Conservation (phyloP, 1,139 yeast genomes). For the Nakaseomyces sp. region DNA sequence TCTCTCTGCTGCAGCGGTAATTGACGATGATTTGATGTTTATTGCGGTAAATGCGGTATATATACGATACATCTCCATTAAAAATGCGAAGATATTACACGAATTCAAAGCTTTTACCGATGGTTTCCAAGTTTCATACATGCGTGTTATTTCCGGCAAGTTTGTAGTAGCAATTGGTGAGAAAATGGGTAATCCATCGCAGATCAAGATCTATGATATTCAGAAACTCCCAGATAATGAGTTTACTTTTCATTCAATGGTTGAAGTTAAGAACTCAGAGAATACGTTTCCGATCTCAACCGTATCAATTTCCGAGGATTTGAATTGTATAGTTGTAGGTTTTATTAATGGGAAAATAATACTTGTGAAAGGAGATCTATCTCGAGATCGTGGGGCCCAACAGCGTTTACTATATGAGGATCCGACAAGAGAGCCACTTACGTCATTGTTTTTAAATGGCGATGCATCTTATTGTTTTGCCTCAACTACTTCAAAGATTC, state of each 20-base stretch:
- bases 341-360: slow-evolving; percentile 82
- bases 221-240: slow-evolving; percentile 38
- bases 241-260: slow-evolving; percentile 37
- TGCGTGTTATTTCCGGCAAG: slow-evolving; percentile 41
- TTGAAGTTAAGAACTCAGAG: slow-evolving; percentile 40
- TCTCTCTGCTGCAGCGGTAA: slow-evolving; percentile 54
- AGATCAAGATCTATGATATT: slow-evolving; percentile 67
- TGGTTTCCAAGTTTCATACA: slow-evolving; percentile 53
- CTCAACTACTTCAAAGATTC: slow-evolving; percentile 48
- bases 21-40: slow-evolving; percentile 39
- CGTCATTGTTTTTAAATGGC: slow-evolving; percentile 43
- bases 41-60: slow-evolving; percentile 49
- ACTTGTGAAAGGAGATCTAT: slow-evolving; percentile 75
- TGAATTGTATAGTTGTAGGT: slow-evolving; percentile 68
- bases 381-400: slow-evolving; percentile 83
- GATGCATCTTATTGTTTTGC: slow-evolving; percentile 22
- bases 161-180: slow-evolving; percentile 66
- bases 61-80: slow-evolving; percentile 50
- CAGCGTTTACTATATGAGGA: slow-evolving; percentile 68
- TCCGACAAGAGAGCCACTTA: slow-evolving; percentile 60
- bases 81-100: slow-evolving; percentile 38
- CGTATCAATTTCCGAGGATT: slow-evolving; percentile 46
- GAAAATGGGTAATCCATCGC: slow-evolving; percentile 57
- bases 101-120: slow-evolving; percentile 57
- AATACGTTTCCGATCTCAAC: slow-evolving; percentile 71